These are phyloP conservation scores for Vicia villosa DNA, from an alignment of 306 rosid species.

Conservation along the genomic window DNA sequence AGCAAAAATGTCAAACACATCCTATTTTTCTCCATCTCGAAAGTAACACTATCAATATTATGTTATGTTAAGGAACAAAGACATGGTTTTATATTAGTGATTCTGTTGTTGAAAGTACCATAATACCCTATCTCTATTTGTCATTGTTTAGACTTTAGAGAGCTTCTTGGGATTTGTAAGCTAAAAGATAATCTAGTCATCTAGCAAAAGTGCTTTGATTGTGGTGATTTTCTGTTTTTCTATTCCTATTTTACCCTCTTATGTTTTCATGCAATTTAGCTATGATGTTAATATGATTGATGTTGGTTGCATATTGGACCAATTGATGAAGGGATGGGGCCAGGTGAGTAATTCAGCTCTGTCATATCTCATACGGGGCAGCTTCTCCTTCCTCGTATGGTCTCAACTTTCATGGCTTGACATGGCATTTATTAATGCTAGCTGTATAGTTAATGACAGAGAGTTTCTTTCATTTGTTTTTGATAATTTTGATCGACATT, in stretches of 20 bases:
- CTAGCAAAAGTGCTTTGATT: too few species aligned
- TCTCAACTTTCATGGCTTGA: neutral
- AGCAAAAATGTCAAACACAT: conserved; percentile 30
- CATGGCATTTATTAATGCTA: neutral
- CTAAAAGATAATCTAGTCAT: too few species aligned
- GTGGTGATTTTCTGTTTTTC: too few species aligned
- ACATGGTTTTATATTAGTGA: conserved; percentile 27
- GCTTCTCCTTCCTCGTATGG: neutral
- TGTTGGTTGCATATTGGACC: neutral
- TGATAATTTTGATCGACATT: neutral
- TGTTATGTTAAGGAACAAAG: neutral
- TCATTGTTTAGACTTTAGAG: neutral
- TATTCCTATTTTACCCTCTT: too few species aligned
- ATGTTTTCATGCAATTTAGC: neutral
- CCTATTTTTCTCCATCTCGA: conserved; percentile 30
- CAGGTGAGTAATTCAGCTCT: neutral
- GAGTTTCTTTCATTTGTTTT: neutral
- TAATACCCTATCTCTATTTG: conserved; percentile 32
- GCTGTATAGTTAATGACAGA: neutral
- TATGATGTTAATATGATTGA: neutral
- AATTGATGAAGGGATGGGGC: neutral
- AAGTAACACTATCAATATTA: neutral
- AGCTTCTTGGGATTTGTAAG: conserved; percentile 4
- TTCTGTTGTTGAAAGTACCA: conserved; percentile 28
- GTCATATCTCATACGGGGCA: neutral